These are phyloP conservation scores for Metrosideros polymorpha DNA, from an alignment of 441 rosid genomes.

Conservation along the genomic window DNA sequence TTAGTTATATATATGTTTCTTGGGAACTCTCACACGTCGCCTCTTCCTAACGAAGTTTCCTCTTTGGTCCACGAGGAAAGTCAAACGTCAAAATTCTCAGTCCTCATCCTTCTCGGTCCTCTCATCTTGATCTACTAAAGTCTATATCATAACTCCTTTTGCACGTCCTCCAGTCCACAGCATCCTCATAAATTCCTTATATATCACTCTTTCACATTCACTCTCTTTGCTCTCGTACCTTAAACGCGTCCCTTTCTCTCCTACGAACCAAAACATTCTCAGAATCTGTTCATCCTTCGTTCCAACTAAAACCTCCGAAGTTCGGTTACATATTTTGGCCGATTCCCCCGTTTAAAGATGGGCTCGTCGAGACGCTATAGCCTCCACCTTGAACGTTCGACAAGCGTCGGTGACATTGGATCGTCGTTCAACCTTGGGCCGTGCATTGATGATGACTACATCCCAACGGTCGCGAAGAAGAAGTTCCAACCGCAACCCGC, in stretches of 20 bases:
- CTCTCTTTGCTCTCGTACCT: background rate
- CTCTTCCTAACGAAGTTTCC: too few species aligned
- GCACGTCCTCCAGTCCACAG: background rate
- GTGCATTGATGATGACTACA: too few species aligned
- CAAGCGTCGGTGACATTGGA: too few species aligned
- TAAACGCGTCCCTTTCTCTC: background rate
- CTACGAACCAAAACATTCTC: background rate
- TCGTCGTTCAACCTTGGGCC: too few species aligned
- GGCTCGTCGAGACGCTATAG: background rate
- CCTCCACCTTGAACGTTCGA: background rate
- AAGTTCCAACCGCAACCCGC: too few species aligned
- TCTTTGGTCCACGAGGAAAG: too few species aligned
- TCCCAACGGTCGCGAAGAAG: too few species aligned
- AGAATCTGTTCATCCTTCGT: background rate
- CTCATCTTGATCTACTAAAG: background rate
- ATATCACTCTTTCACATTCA: background rate
- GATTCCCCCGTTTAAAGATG: background rate
- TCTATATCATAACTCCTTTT: background rate
- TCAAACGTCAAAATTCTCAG: too few species aligned
- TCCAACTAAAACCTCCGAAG: background rate
- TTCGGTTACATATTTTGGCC: background rate
- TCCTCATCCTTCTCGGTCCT: background rate
- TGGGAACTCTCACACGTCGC: too few species aligned
- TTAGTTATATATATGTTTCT: too few species aligned
- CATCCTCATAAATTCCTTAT: background rate